Base-by-base conservation (phyloP, 225 moss, liverwort and hornwort genomes). In the Sphagnum contortum region DNA sequence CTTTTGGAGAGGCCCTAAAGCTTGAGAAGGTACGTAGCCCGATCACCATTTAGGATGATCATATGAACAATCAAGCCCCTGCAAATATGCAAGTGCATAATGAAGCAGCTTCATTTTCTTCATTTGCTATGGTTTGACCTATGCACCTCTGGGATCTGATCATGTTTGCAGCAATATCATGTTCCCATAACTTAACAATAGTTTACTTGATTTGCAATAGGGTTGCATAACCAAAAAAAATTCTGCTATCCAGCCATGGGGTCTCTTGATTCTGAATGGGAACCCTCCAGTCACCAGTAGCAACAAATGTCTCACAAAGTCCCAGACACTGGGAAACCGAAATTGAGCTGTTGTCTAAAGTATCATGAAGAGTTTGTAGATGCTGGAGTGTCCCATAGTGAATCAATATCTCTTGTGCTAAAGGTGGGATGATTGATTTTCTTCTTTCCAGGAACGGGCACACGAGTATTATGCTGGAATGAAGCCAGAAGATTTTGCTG, bases 401-500 rank as follows among this genome's bases (percentile, higher is more conserved):
- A 44, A 6, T 47, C 48, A 9, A 10, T 5, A 48, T n/a, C 68
- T 11, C 6, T 10, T 66, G 67, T 10, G 47, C 46, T 52, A 6
- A 48, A 59, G 10, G 6, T 44, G 29, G 50, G 3, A 5, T 44
- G 3, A 47, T 49, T 68, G 58, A 2, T 62, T 14, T 64, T 47
- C 4, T 54, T 61, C 50, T 57, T 12, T 71, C 51, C 76, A 98
- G 96, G 81, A 82, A 64, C 81, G 93, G 9, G 92, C 81, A 6
- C 82, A 78, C 71, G 85, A 81, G 47, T 77, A 83, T 55, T 98
- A 98, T 62, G 62, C 80, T 64, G 71, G 71, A 60, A 89, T 98
- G 89, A 87, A 89, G 70, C 87, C 87, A 3, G 77, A 93, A 63
- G 82, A 87, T 2, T 93, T 92, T 65, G 78, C 75, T n/a, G 88